Evolutionary conservation across 495 filamentous ascomycete genomes (phyloP), one percentile per base, ranked within the genome.

Genomic region (Cryomyces minteri): DNA sequence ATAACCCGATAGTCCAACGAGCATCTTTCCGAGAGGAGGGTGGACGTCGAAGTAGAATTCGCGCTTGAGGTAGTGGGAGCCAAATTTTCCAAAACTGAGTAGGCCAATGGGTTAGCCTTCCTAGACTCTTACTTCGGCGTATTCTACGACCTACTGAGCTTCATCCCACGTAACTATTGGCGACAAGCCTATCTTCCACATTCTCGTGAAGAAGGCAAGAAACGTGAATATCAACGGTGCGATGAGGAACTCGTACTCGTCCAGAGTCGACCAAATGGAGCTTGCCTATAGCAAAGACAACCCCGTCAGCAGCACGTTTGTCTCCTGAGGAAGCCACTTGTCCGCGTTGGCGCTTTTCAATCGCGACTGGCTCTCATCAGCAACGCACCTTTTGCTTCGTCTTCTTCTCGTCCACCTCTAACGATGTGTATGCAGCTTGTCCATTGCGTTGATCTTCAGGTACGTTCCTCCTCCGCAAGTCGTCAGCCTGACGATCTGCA

Each of bases 41-140:
- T 98, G 84, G 32, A 96, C 90, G 71, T 98, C 90, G 66, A 98
- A 98, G 74, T 96, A 98, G 69, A 96, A 92, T 64, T 96, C 92
- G 54, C 88, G 84, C 57, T 98, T 95, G 47, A 98, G 73, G 58
- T 98, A 98, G 63, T 98, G 88, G 53, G 88, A 95, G 48, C 90
- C 90, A 63, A 98, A 98, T 64, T 98, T 98, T 54, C 90, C 90
- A 64, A 98, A 98, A 62, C 87, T 94, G 59, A 33, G 12, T 2
- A 34, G 25, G 18, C 2, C 8, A 46, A 11, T 33, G 14, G 18
- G 41, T 50, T 28, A 50, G 48, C 32, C 25, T 25, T 25, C 18
- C 18, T 25, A 25, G 18, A 25, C 18, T 25, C 18, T 25, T 25
- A 25, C 1, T 25, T 25, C 18, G 18, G 18, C 18, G 18, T 25